Percentiles rank a stretch among this genome's conserved stretches.
Evolutionary conservation across 495 filamentous ascomycete species (phyloP).

Genomic region (Penicillium antarcticum): DNA sequence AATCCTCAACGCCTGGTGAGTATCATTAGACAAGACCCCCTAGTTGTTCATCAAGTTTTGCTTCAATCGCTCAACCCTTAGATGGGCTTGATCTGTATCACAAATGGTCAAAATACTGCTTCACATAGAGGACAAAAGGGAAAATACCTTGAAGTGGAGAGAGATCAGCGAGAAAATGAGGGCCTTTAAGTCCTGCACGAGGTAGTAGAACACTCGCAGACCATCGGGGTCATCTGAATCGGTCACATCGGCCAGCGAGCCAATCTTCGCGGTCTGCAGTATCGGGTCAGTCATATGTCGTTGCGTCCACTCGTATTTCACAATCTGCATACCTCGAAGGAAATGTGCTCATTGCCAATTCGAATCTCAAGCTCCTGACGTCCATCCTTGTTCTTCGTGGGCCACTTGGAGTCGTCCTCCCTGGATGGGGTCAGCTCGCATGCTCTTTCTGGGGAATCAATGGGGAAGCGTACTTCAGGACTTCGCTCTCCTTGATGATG

Average conservation of each 20-base stretch:
- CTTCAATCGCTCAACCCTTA: conserved; percentile 28
- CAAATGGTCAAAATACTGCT: neutral
- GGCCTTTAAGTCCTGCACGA: conserved; percentile 96
- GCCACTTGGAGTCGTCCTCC: conserved; percentile 99
- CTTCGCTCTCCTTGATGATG: conserved; percentile 97
- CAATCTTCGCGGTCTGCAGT: conserved; percentile 91
- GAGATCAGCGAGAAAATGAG: conserved; percentile 95
- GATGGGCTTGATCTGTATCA: conserved; percentile 73
- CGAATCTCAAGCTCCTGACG: conserved; percentile 96
- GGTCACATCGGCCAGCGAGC: conserved; percentile 92
- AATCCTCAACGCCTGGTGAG: conserved; percentile 21
- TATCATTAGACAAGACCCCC: conserved; percentile 20
- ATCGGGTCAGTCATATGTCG: neutral
- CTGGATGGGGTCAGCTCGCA: conserved; percentile 40
- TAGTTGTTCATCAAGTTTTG: neutral
- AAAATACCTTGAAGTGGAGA: conserved; percentile 87
- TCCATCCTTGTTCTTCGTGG: conserved; percentile 98
- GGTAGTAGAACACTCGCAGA: conserved; percentile 98
- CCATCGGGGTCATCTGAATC: conserved; percentile 96
- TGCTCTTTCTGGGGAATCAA: neutral
- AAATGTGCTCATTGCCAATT: conserved; percentile 93
- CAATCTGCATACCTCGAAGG: conserved; percentile 71
- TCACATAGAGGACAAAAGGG: neutral
- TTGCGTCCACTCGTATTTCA: neutral
- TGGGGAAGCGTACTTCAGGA: conserved; percentile 73